Percentiles rank a stretch among this genome's conserved stretches.
phyloP scores from a whole-genome alignment of 2,329 filamentous ascomycete species.

The Gaeumannomyces tritici region DNA sequence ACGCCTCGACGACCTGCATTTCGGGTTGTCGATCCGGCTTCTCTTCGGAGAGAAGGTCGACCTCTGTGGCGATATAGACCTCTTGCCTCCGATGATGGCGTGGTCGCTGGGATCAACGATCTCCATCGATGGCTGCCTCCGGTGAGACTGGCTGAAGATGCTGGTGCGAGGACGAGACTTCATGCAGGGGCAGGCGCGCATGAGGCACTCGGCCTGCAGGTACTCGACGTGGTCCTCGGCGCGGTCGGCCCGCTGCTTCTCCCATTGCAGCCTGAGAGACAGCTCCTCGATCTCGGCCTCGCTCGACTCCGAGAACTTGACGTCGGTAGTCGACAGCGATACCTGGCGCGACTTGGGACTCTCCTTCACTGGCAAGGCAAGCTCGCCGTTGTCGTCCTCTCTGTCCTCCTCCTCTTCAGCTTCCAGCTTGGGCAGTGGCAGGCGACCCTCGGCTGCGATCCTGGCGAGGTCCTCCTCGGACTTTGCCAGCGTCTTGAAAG shows the following conservation, averaged over 20 bases:
- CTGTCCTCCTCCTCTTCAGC: slow-evolving; percentile 29
- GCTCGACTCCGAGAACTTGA: slow-evolving; percentile 43
- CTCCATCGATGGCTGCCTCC: slow-evolving; percentile 23
- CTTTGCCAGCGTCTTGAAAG: slow-evolving; percentile 60
- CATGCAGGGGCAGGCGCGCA: slow-evolving; percentile 56
- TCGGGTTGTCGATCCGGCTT: slow-evolving; percentile 21
- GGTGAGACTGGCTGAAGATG: slow-evolving; percentile 19
- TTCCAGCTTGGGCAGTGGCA: slow-evolving; percentile 48
- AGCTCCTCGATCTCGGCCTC: slow-evolving; percentile 49
- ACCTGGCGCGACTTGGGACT: slow-evolving; percentile 30
- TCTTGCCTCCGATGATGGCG: slow-evolving; percentile 29
- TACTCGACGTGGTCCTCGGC: slow-evolving; percentile 68
- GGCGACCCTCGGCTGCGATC: slow-evolving; percentile 61
- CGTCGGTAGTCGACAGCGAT: slow-evolving; percentile 33
- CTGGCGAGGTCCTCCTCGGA: slow-evolving; percentile 61
- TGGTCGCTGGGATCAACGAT: slow-evolving; percentile 32
- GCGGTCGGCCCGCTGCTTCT: slow-evolving; percentile 53
- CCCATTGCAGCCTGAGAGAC: slow-evolving; percentile 42
- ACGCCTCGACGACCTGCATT: slow-evolving; percentile 29
- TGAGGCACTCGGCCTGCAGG: slow-evolving; percentile 63
- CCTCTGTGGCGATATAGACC: slow-evolving; percentile 16
- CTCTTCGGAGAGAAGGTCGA: slow-evolving; percentile 19
- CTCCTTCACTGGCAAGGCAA: slow-evolving; percentile 49
- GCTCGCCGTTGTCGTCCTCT: slow-evolving; percentile 40
- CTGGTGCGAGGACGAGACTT: slow-evolving; percentile 25